A percentile compares a stretch with the other conserved stretches of the same genome.
Conservation (phyloP, 2,329 filamentous ascomycete species). For the Cercospora canescens region DNA sequence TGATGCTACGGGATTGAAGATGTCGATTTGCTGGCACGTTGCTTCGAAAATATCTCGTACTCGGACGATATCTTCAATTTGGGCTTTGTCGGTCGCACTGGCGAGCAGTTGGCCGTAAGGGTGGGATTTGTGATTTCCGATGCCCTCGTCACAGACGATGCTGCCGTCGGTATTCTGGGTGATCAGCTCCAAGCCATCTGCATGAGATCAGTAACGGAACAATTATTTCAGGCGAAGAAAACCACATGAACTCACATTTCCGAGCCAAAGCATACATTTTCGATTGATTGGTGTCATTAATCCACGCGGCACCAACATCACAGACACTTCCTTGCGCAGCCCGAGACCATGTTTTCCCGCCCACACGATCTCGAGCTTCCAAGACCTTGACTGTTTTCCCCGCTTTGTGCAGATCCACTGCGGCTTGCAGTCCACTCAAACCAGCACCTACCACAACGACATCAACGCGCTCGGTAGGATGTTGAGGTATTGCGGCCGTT, state of each 20-base stretch:
- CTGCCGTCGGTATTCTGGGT: conserved; percentile 52
- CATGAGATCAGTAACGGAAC: background rate
- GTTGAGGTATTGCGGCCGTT: conserved; percentile 24
- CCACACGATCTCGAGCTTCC: conserved; percentile 38
- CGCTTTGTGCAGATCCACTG: conserved; percentile 29
- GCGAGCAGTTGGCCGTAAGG: conserved; percentile 36
- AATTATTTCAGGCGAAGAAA: background rate
- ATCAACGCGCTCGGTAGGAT: conserved; percentile 25
- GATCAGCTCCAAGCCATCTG: conserved; percentile 45
- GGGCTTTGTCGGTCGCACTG: conserved; percentile 18
- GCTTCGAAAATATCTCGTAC: conserved; percentile 42
- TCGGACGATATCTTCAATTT: conserved; percentile 31
- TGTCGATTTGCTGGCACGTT: conserved; percentile 39
- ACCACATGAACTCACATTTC: conserved; percentile 25
- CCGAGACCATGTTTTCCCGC: conserved; percentile 50
- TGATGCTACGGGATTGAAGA: conserved; percentile 28
- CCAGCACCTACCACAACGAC: conserved; percentile 38
- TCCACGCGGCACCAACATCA: conserved; percentile 61
- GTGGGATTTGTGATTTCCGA: conserved; percentile 37
- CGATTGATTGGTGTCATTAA: conserved; percentile 57
- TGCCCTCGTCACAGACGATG: conserved; percentile 43
- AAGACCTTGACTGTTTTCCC: conserved; percentile 33
- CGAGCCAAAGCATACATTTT: conserved; percentile 46
- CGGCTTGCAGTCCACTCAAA: conserved; percentile 33
- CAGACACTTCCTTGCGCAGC: conserved; percentile 37